A percentile compares a stretch with the other conserved stretches of the same genome.
phyloP scores from a whole-genome alignment of 78 protist species.

The Dictyostelium intermedium region DNA sequence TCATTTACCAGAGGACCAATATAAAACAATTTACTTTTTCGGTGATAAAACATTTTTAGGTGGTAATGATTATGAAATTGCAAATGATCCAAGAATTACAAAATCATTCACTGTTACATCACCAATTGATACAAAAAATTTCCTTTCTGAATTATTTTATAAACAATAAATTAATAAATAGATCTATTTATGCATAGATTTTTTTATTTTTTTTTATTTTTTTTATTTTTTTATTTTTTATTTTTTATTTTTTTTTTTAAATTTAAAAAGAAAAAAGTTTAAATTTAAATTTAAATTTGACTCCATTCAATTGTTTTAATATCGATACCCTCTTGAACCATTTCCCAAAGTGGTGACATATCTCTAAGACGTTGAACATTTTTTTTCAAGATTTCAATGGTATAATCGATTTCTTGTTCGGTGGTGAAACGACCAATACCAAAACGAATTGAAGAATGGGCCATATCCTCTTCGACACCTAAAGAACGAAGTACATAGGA shows the following conservation, averaged over 20 bases:
- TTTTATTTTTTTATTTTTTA: background rate
- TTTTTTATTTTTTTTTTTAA: slow-evolving; percentile 8
- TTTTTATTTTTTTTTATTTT: background rate
- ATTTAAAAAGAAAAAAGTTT: no score
- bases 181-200: no score
- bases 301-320: slow-evolving; percentile 90
- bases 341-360: slow-evolving; percentile 98
- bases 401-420: slow-evolving; percentile 90
- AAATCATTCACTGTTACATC: slow-evolving; percentile 89
- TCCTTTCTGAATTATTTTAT: slow-evolving; percentile 83
- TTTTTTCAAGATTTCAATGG: slow-evolving; percentile 33
- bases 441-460: slow-evolving; percentile 97
- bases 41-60: slow-evolving; percentile 99
- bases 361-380: slow-evolving; percentile 95
- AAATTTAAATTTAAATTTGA: slow-evolving; percentile 47
- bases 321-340: slow-evolving; percentile 97
- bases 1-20: slow-evolving; percentile 83
- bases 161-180: slow-evolving; percentile 10
- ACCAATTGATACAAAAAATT: slow-evolving; percentile 94
- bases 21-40: slow-evolving; percentile 96
- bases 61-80: slow-evolving; percentile 99
- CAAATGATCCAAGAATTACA: slow-evolving; percentile 60
- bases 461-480: slow-evolving; percentile 94
- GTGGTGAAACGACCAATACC: slow-evolving; percentile 96
- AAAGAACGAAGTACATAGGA: slow-evolving; percentile 97